Percentiles rank a stretch among this genome's conserved stretches.
Evolutionary conservation across 768 basidiomycete genomes (phyloP).

Genomic region (Trametes elegans): DNA sequence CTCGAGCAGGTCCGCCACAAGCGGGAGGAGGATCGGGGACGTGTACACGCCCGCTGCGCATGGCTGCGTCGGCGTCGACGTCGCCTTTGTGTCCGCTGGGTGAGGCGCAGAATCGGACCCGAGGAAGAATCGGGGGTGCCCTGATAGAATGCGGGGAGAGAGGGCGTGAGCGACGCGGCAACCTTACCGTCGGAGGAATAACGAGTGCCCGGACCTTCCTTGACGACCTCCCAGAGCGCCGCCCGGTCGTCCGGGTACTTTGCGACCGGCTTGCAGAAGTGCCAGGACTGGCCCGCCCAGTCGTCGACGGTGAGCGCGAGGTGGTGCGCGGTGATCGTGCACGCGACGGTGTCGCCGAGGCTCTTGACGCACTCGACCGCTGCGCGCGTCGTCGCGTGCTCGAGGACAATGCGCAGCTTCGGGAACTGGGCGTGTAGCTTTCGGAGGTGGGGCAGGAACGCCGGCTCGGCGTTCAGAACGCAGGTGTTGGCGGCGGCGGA

Average conservation of each 20-base stretch:
- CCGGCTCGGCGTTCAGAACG: conserved; percentile 88
- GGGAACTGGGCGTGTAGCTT: conserved; percentile 85
- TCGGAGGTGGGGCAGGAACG: conserved; percentile 84
- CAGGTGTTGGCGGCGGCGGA: conserved; percentile 78
- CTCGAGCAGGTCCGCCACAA: conserved; percentile 86
- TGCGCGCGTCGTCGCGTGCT: conserved; percentile 92
- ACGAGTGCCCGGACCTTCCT: conserved; percentile 50
- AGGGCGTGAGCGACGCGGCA: conserved; percentile 1
- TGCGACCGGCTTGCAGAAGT: conserved; percentile 97
- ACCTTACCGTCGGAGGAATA: neutral
- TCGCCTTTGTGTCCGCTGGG: conserved; percentile 63
- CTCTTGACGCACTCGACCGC: conserved; percentile 85
- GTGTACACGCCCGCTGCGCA: conserved; percentile 99
- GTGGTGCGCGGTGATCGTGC: conserved; percentile 97
- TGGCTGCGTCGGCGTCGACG: conserved; percentile 61
- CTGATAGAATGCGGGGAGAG: conserved; percentile 34
- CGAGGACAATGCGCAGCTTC: conserved; percentile 88
- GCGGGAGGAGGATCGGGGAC: conserved; percentile 85
- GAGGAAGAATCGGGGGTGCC: conserved; percentile 94
- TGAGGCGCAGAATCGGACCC: conserved; percentile 98
- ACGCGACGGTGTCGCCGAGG: conserved; percentile 81
- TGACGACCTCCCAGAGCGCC: conserved; percentile 76
- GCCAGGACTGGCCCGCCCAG: conserved; percentile 93
- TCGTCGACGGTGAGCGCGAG: conserved; percentile 92
- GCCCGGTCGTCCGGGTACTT: conserved; percentile 91